Conservation (phyloP, 2,329 filamentous ascomycete species). For the Endothia cerciana region DNA sequence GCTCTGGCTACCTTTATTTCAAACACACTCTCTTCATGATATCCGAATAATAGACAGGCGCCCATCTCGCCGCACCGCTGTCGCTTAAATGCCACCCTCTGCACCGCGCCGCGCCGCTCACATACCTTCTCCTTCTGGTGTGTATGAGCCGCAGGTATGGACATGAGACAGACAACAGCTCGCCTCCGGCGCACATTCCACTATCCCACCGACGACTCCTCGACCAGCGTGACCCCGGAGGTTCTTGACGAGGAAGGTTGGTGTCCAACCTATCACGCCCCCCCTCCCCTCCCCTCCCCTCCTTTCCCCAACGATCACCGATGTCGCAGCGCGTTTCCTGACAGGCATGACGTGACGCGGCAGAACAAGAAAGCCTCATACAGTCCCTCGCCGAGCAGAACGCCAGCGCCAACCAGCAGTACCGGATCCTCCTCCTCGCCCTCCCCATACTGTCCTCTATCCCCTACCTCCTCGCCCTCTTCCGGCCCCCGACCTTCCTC, state of each 20-base stretch:
- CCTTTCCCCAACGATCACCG: not conserved
- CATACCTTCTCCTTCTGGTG: not conserved
- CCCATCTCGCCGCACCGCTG: not conserved
- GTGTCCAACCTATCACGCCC: not conserved
- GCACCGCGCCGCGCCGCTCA: not conserved
- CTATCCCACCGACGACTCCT: constrained; percentile 68
- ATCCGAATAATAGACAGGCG: not conserved
- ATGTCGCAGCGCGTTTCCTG: not conserved
- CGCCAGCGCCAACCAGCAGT: constrained; percentile 59
- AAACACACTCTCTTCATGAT: no score
- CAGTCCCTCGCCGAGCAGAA: constrained; percentile 58
- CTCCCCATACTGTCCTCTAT: constrained; percentile 62
- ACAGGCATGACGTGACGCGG: not conserved
- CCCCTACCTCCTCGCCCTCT: constrained; percentile 57
- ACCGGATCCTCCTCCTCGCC: constrained; percentile 59
- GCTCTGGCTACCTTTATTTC: no score
- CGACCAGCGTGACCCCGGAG: constrained; percentile 55
- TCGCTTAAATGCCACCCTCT: no score
- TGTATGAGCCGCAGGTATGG: constrained; percentile 17
- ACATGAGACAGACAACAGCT: constrained; percentile 45
- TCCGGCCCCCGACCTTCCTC: constrained; percentile 42
- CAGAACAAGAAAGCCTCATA: constrained; percentile 71
- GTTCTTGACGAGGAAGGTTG: constrained; percentile 77
- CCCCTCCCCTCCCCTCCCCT: not conserved
- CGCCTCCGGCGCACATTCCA: constrained; percentile 77